phyloP scores from a whole-genome alignment of 768 basidiomycete genomes.

The Kwoniella bestiolae region DNA sequence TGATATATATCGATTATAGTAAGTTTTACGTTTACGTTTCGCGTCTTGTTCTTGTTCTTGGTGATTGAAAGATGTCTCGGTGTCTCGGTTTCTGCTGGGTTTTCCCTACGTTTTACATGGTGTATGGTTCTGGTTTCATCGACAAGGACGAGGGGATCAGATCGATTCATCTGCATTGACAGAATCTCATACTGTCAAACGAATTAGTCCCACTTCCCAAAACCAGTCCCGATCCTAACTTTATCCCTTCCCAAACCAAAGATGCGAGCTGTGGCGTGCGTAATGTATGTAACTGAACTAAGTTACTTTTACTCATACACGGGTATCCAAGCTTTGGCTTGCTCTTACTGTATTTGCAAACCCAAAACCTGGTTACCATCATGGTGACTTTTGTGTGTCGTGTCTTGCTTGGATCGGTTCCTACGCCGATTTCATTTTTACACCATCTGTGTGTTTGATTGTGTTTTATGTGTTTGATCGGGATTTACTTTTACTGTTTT shows the following conservation, averaged over 20 bases:
- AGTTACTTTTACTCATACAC: not conserved
- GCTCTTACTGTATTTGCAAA: too few relatives aligned
- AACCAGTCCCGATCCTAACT: not conserved
- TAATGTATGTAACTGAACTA: not conserved
- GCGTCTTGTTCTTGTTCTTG: not conserved
- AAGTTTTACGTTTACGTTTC: constrained; percentile 1
- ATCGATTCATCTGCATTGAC: not conserved
- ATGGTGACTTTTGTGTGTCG: not conserved
- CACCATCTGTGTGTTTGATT: not conserved
- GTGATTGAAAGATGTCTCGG: not conserved
- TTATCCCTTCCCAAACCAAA: not conserved
- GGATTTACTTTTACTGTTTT: not conserved
- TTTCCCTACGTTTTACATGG: not conserved
- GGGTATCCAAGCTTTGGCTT: not conserved
- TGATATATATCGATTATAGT: not conserved
- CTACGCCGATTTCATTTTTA: not conserved
- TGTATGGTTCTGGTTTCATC: not conserved
- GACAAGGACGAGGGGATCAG: not conserved
- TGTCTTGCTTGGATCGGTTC: constrained; percentile 8
- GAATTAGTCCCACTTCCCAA: not conserved
- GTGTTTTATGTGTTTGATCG: constrained; percentile 1
- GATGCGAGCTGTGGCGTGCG: too few relatives aligned
- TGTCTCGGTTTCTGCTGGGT: not conserved
- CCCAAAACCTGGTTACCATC: constrained; percentile 9
- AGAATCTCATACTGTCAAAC: too few relatives aligned